Evolutionary conservation across 73 alveolate species (phyloP).

Genomic region (Tetrahymena borealis): DNA sequence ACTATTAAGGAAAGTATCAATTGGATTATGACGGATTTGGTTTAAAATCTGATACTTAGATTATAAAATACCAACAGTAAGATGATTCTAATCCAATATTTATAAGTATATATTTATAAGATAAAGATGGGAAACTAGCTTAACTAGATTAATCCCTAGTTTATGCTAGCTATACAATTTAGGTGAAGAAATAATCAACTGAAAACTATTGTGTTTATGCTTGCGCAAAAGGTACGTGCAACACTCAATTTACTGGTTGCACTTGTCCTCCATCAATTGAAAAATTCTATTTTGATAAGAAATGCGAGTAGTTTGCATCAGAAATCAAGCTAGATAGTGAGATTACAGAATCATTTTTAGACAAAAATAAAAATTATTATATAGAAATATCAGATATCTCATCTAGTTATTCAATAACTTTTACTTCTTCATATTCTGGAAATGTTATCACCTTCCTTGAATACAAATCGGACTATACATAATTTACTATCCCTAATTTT

Average conservation of each 20-base stretch:
- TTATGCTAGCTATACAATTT: background rate
- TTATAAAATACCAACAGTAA: background rate
- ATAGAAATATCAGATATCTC: background rate
- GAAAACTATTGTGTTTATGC: background rate
- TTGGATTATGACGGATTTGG: background rate
- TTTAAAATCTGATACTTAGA: background rate
- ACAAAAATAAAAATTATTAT: background rate
- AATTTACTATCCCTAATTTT: too few species aligned
- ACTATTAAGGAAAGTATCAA: background rate
- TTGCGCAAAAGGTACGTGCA: background rate
- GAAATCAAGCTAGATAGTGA: background rate
- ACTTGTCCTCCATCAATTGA: background rate
- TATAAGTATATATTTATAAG: background rate
- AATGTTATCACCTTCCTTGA: too few species aligned
- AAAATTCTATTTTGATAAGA: background rate
- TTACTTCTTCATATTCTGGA: too few species aligned
- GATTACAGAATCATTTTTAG: background rate
- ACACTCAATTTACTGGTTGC: background rate
- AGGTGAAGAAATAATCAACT: background rate
- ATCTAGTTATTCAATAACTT: too few species aligned
- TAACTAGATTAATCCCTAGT: background rate
- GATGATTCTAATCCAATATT: background rate
- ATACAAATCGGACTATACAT: too few species aligned
- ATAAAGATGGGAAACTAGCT: background rate
- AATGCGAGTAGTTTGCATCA: background rate